phyloP scores from a whole-genome alignment of 2,329 filamentous ascomycete species.

The Exserohilum rostratum region DNA sequence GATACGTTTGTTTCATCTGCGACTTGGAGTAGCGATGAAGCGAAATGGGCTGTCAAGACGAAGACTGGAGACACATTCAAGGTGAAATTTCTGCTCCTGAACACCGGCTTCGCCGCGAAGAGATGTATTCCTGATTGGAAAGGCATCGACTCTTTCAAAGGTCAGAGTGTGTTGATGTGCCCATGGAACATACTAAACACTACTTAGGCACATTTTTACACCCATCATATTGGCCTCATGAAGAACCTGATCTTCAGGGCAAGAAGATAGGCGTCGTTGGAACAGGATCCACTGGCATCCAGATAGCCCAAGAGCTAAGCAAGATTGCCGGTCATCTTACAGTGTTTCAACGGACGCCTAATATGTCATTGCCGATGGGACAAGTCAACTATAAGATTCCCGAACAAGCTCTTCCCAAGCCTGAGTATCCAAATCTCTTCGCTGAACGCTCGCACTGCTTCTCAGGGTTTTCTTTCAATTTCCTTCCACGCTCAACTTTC shows the following conservation, averaged over 20 bases:
- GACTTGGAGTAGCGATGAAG: constrained; percentile 45
- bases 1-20: constrained; percentile 52
- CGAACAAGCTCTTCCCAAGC: constrained; percentile 53
- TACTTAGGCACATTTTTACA: constrained; percentile 53
- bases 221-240: constrained; percentile 64
- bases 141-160: constrained; percentile 42
- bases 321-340: constrained; percentile 56
- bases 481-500: constrained; percentile 25
- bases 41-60: constrained; percentile 55
- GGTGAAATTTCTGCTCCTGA: constrained; percentile 55
- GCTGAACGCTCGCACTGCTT: constrained; percentile 13
- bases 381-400: constrained; percentile 18
- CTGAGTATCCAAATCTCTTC: constrained; percentile 31
- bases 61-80: constrained; percentile 48
- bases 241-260: constrained; percentile 57
- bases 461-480: constrained; percentile 29
- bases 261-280: constrained; percentile 68
- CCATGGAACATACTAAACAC: neutral
- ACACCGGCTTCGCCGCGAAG: constrained; percentile 56
- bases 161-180: constrained; percentile 1
- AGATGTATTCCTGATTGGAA: constrained; percentile 50
- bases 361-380: constrained; percentile 31
- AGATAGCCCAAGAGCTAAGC: constrained; percentile 65
- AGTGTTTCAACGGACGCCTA: constrained; percentile 68
- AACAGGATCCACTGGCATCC: constrained; percentile 65